These are phyloP conservation scores for Penicillium parvum DNA, from an alignment of 495 filamentous ascomycete genomes.

Conservation along the genomic window DNA sequence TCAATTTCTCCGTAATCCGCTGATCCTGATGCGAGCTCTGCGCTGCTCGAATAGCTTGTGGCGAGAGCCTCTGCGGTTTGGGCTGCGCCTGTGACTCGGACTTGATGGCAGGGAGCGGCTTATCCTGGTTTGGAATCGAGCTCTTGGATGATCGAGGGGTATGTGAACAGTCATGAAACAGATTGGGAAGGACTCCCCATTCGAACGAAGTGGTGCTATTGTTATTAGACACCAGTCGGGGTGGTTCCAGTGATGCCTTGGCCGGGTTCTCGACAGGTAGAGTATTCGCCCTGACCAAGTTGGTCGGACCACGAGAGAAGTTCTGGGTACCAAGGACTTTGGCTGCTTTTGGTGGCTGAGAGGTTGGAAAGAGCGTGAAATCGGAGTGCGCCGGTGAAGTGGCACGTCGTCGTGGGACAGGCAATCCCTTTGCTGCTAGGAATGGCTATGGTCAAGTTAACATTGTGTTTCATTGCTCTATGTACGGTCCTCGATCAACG, in stretches of 20 bases:
- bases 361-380: slow-evolving; percentile 61
- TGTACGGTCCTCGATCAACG: not conserved
- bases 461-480: not conserved
- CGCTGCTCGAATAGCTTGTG: not conserved
- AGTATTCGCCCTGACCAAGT: slow-evolving; percentile 57
- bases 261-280: slow-evolving; percentile 42
- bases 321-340: slow-evolving; percentile 32
- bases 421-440: slow-evolving; percentile 14
- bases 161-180: slow-evolving; percentile 8
- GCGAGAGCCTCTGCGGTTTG: slow-evolving; percentile 3
- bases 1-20: no score
- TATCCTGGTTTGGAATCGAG: slow-evolving; percentile 11
- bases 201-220: slow-evolving; percentile 13
- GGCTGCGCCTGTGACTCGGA: slow-evolving; percentile 7
- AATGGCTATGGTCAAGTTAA: slow-evolving; percentile 13
- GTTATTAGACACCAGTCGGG: slow-evolving; percentile 7
- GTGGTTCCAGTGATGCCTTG: not conserved
- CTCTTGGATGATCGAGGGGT: slow-evolving; percentile 17
- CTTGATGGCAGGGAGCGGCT: slow-evolving; percentile 22
- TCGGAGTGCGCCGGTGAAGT: slow-evolving; percentile 56
- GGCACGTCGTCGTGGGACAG: slow-evolving; percentile 42
- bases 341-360: slow-evolving; percentile 38
- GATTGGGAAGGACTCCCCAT: slow-evolving; percentile 8
- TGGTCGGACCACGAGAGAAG: slow-evolving; percentile 35
- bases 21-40: not conserved